A percentile compares a stretch with the other conserved stretches of the same genome.
These are phyloP conservation scores for Coleophoma cylindrospora DNA, from an alignment of 2,329 filamentous ascomycete species.

Conservation along the genomic window DNA sequence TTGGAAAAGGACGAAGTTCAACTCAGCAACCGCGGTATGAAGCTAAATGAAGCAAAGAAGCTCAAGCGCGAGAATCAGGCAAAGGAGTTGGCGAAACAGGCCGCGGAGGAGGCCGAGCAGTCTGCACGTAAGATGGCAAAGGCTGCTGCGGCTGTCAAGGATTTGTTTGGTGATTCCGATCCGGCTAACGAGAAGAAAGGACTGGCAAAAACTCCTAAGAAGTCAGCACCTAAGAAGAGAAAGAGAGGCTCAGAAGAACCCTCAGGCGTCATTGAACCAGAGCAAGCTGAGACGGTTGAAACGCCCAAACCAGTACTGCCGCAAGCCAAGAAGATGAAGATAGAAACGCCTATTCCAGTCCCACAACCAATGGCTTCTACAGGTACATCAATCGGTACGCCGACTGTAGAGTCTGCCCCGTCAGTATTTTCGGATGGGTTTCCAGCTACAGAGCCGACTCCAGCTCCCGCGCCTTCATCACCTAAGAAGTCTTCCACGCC, in stretches of 20 bases:
- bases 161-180: constrained; percentile 22
- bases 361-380: constrained; percentile 27
- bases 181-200: constrained; percentile 12
- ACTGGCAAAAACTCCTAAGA: constrained; percentile 8
- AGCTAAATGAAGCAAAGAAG: constrained; percentile 75
- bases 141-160: constrained; percentile 40
- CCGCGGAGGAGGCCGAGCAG: constrained; percentile 57
- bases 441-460: constrained; percentile 6
- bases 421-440: constrained; percentile 13
- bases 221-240: constrained; percentile 19
- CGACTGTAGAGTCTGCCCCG: constrained; percentile 10
- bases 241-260: constrained; percentile 21
- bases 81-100: constrained; percentile 57
- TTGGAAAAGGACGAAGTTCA: constrained; percentile 51
- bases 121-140: constrained; percentile 48
- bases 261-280: constrained; percentile 10
- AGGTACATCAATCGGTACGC: constrained; percentile 9
- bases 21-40: constrained; percentile 69
- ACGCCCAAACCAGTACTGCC: constrained; percentile 23
- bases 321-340: constrained; percentile 47
- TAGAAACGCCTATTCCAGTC: constrained; percentile 50
- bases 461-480: constrained; percentile 11
- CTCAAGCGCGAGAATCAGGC: constrained; percentile 70
- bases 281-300: constrained; percentile 12
- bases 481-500: constrained; percentile 28